A percentile compares a stretch with the other conserved stretches of the same genome.
Conservation (phyloP, 257 asterid species). For the Salvia hispanica region DNA sequence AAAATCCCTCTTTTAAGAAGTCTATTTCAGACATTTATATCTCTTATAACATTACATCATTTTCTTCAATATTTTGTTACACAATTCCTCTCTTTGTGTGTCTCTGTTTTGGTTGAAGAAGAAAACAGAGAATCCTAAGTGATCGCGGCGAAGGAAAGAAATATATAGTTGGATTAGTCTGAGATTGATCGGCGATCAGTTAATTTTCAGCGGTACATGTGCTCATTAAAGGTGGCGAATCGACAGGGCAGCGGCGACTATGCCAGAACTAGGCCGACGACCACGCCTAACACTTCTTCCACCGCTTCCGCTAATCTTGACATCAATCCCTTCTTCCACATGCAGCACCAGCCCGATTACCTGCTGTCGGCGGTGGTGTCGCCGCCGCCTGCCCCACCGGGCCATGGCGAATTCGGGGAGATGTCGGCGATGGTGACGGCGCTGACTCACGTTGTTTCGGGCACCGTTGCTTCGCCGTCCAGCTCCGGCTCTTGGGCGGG, state of each 20-base stretch:
- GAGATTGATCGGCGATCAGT: background rate
- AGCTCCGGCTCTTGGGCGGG: constrained; percentile 79
- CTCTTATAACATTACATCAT: constrained; percentile 29
- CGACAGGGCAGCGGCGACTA: constrained; percentile 48
- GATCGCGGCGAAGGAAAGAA: background rate
- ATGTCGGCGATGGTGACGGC: constrained; percentile 80
- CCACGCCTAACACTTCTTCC: constrained; percentile 21
- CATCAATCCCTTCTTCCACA: constrained; percentile 26
- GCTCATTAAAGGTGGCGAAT: constrained; percentile 71
- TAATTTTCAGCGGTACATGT: constrained; percentile 34
- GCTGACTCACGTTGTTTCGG: constrained; percentile 62
- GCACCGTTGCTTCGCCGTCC: constrained; percentile 56
- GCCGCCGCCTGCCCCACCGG: constrained; percentile 42
- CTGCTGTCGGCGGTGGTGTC: constrained; percentile 43
- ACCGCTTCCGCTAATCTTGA: constrained; percentile 14
- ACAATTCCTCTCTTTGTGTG: constrained; percentile 21
- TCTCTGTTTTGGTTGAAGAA: background rate
- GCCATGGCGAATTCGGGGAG: constrained; percentile 43
- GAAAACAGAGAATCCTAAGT: background rate
- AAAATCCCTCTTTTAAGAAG: constrained; percentile 2
- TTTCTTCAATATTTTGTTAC: constrained; percentile 27
- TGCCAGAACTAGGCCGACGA: constrained; percentile 41
- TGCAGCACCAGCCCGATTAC: constrained; percentile 47
- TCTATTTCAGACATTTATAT: constrained; percentile 30
- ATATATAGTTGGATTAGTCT: background rate